Base-by-base conservation (phyloP, 805 yeast species). In the Starmerella vaccinii region DNA sequence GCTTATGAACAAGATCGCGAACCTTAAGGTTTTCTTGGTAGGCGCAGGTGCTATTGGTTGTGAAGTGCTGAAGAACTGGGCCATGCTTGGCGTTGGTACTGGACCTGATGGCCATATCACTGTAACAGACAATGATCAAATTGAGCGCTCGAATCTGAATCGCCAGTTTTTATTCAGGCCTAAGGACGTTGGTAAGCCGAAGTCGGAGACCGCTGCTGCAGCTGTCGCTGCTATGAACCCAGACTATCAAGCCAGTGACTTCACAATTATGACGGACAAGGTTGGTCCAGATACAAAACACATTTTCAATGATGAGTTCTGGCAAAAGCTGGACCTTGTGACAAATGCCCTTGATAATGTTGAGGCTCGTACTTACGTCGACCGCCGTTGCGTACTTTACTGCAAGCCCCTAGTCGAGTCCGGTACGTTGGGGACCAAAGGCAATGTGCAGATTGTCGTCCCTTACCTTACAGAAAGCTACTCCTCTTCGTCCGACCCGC, bases 21-120 rank as follows among this genome's bases (percentile, higher is more conserved):
- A 89, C 66, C 71, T 84, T 56, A 82, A 79, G 39, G 87, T 89
- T 3, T 90, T 92, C 67, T 72, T 92, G 58, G 98, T 92, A 37
- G 98, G 98, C 41, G 88, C 97, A 1, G 98, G 98, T 65, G 98
- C 98, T 18, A 92, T 92, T 72, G 98, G 98, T 35, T 92, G 98
- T 72, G 98, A 92, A 70, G 90, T 92, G 89, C 74, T 92, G 62
- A 92, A 92, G 70, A 89, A 87, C 64, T 92, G 97, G 97, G 96
- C 98, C 5, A 76, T 92, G 76, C 76, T 89, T 78, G 98, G 98
- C 41, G 71, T 92, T 48, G 97, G 95, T 32, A 76, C 95, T 22
- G 97, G 97, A 38, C 86, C 89, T 35, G 68, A 83, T 3, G 98
- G 98, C 61, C 76, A 78, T 60, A 84, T 92, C 53, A 69, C 71